Evolutionary conservation across 345 rosid genomes (phyloP).

Genomic region (Theobroma cacao): DNA sequence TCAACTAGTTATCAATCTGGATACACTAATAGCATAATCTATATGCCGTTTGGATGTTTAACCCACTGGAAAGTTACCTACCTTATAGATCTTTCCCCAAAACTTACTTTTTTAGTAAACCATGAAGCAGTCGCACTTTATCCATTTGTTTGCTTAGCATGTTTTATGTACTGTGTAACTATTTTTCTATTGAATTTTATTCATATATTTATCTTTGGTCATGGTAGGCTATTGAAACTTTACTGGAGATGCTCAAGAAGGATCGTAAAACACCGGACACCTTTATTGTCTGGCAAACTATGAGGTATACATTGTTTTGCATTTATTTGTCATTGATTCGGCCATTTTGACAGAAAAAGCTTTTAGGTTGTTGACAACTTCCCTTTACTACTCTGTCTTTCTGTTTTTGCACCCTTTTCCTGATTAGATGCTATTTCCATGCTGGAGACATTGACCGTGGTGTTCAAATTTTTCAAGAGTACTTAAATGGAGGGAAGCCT

Average conservation of each 20-base stretch:
- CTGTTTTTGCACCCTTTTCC: constrained; percentile 8
- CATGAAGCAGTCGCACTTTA: not conserved
- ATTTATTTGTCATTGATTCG: constrained; percentile 5
- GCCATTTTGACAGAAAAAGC: not conserved
- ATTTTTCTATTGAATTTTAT: not conserved
- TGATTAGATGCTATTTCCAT: constrained; percentile 70
- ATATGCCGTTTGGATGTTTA: not conserved
- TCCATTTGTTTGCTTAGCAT: not conserved
- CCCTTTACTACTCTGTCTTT: not conserved
- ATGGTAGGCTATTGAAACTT: constrained; percentile 65
- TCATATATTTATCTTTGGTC: not conserved
- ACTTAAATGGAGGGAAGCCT: constrained; percentile 49
- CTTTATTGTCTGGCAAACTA: constrained; percentile 54
- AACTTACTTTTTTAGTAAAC: not conserved
- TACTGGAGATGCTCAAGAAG: constrained; percentile 76
- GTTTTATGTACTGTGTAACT: not conserved
- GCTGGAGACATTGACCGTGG: constrained; percentile 72
- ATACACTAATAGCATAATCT: not conserved
- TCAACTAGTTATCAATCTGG: not conserved
- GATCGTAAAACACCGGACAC: constrained; percentile 63
- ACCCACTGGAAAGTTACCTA: not conserved
- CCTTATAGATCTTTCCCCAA: not conserved
- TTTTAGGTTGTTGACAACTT: not conserved
- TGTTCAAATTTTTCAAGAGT: constrained; percentile 57
- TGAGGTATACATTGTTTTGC: constrained; percentile 52